Percentiles rank a stretch among this genome's conserved stretches.
Evolutionary conservation across 2,329 filamentous ascomycete genomes (phyloP).

Genomic region (Ophiostoma perfectum): DNA sequence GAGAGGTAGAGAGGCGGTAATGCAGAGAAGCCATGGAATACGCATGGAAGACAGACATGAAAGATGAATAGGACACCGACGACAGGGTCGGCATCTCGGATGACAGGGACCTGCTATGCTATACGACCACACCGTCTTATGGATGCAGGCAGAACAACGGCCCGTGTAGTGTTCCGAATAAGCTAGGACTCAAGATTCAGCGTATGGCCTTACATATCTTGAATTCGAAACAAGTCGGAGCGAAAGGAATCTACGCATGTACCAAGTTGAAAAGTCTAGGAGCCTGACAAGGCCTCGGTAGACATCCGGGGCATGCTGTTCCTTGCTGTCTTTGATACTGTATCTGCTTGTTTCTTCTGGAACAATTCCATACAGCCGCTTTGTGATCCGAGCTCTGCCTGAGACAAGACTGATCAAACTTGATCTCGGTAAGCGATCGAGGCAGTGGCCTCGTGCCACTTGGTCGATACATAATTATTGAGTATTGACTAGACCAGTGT

Average conservation of each 20-base stretch:
- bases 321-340: not conserved
- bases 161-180: not conserved
- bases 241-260: not conserved
- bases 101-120: not conserved
- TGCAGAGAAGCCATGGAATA: not conserved
- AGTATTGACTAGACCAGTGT: not conserved
- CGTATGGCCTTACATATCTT: too few relatives aligned
- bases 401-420: not conserved
- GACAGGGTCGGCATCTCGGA: too few relatives aligned
- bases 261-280: not conserved
- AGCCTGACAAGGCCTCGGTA: not conserved
- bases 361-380: not conserved
- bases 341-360: not conserved
- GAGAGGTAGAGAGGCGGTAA: not conserved
- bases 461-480: too few relatives aligned
- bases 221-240: too few relatives aligned
- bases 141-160: not conserved
- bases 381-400: constrained; percentile 1
- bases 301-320: not conserved
- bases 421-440: not conserved
- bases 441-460: not conserved
- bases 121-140: not conserved
- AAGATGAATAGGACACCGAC: not conserved
- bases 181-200: not conserved
- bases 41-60: not conserved